These are phyloP conservation scores for Tubosaeta sp. DNA, from an alignment of 768 basidiomycete species.

Conservation along the genomic window DNA sequence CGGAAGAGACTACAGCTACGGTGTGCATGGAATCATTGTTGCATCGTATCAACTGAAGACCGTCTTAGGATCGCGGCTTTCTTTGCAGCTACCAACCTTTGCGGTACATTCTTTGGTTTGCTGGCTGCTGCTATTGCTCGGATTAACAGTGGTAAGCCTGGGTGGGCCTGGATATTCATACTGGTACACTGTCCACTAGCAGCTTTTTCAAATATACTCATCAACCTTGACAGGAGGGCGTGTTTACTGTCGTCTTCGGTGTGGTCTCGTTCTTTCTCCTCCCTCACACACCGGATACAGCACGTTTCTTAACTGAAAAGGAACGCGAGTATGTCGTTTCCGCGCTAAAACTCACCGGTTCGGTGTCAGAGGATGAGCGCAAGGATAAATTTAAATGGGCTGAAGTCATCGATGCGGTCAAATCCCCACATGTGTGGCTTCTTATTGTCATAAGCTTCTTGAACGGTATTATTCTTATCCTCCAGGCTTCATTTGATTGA, in stretches of 20 bases:
- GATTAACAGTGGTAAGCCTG: constrained; percentile 49
- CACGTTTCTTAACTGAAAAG: constrained; percentile 46
- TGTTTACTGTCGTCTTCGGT: constrained; percentile 61
- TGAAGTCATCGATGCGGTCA: constrained; percentile 47
- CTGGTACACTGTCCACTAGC: constrained; percentile 29
- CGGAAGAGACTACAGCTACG: constrained; percentile 25
- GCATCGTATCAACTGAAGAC: background rate
- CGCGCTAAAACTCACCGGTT: constrained; percentile 15
- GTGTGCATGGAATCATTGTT: background rate
- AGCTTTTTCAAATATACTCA: background rate
- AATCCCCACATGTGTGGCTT: constrained; percentile 54
- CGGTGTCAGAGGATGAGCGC: constrained; percentile 39
- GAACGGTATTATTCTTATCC: constrained; percentile 36
- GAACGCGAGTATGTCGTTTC: constrained; percentile 48
- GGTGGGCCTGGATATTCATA: constrained; percentile 64
- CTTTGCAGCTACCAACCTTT: constrained; percentile 43
- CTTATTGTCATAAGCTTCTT: constrained; percentile 49
- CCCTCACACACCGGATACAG: constrained; percentile 39
- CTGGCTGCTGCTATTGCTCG: constrained; percentile 54
- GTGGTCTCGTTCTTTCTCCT: constrained; percentile 45
- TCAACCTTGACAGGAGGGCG: constrained; percentile 41
- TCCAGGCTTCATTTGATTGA: background rate
- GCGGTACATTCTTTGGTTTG: constrained; percentile 60
- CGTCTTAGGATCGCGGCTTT: constrained; percentile 34
- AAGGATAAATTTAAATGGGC: constrained; percentile 51